Conservation (phyloP, 495 filamentous ascomycete genomes). For the Evansstolkia leycettana region DNA sequence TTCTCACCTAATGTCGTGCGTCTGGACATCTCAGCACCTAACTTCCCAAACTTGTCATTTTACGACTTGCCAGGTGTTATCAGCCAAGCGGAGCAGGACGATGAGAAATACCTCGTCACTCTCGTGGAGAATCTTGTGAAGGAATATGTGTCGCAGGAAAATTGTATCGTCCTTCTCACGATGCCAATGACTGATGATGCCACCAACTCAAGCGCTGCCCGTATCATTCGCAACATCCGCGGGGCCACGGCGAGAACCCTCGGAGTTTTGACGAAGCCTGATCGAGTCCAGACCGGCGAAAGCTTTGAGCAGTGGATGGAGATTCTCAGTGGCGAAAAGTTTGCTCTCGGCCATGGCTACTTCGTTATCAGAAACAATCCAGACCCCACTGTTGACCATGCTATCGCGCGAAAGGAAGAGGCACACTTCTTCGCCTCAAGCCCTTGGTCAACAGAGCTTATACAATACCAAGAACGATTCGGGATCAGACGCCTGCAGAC, state of each 20-base stretch:
- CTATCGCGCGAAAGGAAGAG: conserved; percentile 43
- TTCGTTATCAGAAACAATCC: conserved; percentile 53
- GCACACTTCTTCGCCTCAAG: conserved; percentile 40
- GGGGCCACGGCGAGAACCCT: conserved; percentile 48
- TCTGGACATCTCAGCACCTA: conserved; percentile 57
- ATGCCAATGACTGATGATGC: conserved; percentile 64
- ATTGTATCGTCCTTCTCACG: conserved; percentile 63
- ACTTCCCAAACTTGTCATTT: conserved; percentile 59
- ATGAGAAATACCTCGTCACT: conserved; percentile 51
- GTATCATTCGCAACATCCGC: conserved; percentile 43
- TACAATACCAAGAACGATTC: conserved; percentile 36
- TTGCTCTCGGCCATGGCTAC: conserved; percentile 49
- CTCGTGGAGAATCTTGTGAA: conserved; percentile 57
- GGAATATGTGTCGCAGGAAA: conserved; percentile 49
- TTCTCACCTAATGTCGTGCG: conserved; percentile 71
- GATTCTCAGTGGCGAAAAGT: conserved; percentile 42
- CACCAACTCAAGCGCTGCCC: conserved; percentile 56
- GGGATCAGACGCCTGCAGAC: conserved; percentile 45
- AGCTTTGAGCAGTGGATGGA: conserved; percentile 39
- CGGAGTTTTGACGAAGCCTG: conserved; percentile 73
- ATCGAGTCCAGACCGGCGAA: conserved; percentile 42
- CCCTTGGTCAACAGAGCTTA: conserved; percentile 37
- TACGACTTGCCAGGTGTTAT: conserved; percentile 77
- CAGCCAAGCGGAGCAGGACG: conserved; percentile 43
- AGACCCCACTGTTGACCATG: conserved; percentile 34